Evolutionary conservation across 2,329 filamentous ascomycete genomes (phyloP), one percentile per base, ranked within the genome.

Genomic region (Epichloe hybrida): DNA sequence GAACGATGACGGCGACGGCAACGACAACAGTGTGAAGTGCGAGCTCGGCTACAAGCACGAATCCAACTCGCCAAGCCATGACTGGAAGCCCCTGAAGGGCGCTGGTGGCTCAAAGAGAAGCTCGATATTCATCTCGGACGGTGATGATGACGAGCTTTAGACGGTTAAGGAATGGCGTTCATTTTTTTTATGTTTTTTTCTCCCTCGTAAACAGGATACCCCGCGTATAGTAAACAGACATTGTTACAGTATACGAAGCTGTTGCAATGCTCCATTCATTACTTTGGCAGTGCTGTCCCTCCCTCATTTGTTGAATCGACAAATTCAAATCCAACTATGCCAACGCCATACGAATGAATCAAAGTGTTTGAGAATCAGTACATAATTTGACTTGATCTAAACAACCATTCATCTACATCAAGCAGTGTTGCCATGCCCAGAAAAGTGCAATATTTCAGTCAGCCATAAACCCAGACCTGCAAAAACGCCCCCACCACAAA

Each of bases 111-210:
- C 57, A 20, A 62, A 62, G 50, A 59, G 58, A 53, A 58, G 54
- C 5, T 64, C 66, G 5, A 65, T 70, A 23, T 70, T 70, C 36
- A 59, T 70, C 5, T 62, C 62, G 4, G 67, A 69, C 31, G 63
- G 65, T 11, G 66, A 69, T 27, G 66, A 68, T 13, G 66, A 69
- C 44, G 52, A 53, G 43, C 47, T 53, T 17, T 53, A 49, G 38
- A 15, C 11, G 37, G 23, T 31, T 20, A 7, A 35, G 27, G 9
- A 6, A 34, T 1, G 23, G 23, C 34, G 27, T 45, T 12, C 17
- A 39, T 2, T n/a, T 20, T 20, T 20, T n/a, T 13, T 1, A 13
- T 39, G 21, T 13, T 27, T 35, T 35, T 6, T 38, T 15, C 15
- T 45, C 4, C 39, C 12, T 34, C 23, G 5, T 21, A 11, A 11